Base-by-base conservation (phyloP, 768 basidiomycete species). In the Piloderma croceum region DNA sequence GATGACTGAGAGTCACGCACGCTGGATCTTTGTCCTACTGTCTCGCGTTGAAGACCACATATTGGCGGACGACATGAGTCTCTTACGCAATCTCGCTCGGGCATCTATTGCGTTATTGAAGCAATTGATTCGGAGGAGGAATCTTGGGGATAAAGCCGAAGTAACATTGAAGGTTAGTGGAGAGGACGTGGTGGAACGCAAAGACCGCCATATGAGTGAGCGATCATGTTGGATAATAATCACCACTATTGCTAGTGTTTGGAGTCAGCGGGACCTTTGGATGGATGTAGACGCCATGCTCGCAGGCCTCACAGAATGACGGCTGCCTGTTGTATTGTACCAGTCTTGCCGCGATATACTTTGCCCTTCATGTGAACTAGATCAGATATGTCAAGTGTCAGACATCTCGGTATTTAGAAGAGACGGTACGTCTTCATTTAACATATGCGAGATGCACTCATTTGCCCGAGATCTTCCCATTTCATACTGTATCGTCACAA, bases 261-360 rank as follows among this genome's bases (percentile, higher is more conserved):
- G 89, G 89, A 80, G 76, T 18, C 89, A 91, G 63, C 70, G 66
- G 38, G 89, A 91, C 57, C 61, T 91, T 31, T 91, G 87, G 88
- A 63, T 63, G 59, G 87, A 90, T 52, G 85, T 81, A 17, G 77
- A 81, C 51, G 64, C 60, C n/a, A 64, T 69, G 47, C 52, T 85
- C 42, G 42, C 52, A 13, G 27, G 27, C 27, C 15, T 29, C 15
- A 9, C 15, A 29, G 15, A 9, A 29, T 9, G 10, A 29, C 15
- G 27, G 9, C 9, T 15, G 15, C 15, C 9, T 29, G 10, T 29
- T 15, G 15, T 15, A 15, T 29, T 29, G 10, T 15, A 29, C 27
- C 27, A 9, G 27, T 15, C 9, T 29, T 29, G 27, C 15, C 27
- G 10, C 27, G 27, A 15, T 29, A 15, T n/a, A n/a, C n/a, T n/a